Evolutionary conservation across 2,329 filamentous ascomycete species (phyloP).

Genomic region (Graphium sp.): DNA sequence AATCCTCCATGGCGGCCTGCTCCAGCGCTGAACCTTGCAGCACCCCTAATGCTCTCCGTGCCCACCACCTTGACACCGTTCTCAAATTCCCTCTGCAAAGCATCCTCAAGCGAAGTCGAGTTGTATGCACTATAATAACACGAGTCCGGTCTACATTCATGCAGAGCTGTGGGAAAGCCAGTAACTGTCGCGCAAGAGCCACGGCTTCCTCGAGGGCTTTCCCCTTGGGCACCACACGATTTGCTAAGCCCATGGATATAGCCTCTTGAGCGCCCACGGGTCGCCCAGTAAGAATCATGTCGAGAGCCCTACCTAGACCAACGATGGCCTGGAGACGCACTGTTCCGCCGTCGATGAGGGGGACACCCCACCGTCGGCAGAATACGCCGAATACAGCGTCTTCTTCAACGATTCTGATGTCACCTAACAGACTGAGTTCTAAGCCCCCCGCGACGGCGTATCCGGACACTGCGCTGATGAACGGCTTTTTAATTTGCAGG

Average conservation of each 20-base stretch:
- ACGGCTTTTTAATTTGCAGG: constrained; percentile 29
- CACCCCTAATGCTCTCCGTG: constrained; percentile 18
- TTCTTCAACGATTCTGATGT: constrained; percentile 34
- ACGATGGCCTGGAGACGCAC: constrained; percentile 31
- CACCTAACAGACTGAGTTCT: constrained; percentile 32
- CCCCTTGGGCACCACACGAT: constrained; percentile 31
- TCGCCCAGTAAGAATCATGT: constrained; percentile 39
- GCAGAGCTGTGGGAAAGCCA: constrained; percentile 31
- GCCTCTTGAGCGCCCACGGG: constrained; percentile 30
- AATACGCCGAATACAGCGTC: constrained; percentile 37
- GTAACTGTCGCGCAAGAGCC: constrained; percentile 24
- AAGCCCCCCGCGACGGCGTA: constrained; percentile 28
- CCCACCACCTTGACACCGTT: constrained; percentile 21
- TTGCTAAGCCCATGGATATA: constrained; percentile 31
- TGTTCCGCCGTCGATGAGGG: constrained; percentile 19
- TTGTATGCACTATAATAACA: constrained; percentile 32
- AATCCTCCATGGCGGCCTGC: too few relatives aligned
- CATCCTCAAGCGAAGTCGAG: constrained; percentile 29
- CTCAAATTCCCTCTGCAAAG: constrained; percentile 27
- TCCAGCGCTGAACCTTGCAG: constrained; percentile 2
- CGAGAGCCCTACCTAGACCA: constrained; percentile 32
- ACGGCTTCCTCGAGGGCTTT: constrained; percentile 28
- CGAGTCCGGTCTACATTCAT: constrained; percentile 30
- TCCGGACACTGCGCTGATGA: constrained; percentile 32
- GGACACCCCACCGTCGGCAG: constrained; percentile 23